A percentile compares a stretch with the other conserved stretches of the same genome.
These are phyloP conservation scores for Cryptomeria japonica DNA, from an alignment of 75 land plant genomes.

Conservation along the genomic window DNA sequence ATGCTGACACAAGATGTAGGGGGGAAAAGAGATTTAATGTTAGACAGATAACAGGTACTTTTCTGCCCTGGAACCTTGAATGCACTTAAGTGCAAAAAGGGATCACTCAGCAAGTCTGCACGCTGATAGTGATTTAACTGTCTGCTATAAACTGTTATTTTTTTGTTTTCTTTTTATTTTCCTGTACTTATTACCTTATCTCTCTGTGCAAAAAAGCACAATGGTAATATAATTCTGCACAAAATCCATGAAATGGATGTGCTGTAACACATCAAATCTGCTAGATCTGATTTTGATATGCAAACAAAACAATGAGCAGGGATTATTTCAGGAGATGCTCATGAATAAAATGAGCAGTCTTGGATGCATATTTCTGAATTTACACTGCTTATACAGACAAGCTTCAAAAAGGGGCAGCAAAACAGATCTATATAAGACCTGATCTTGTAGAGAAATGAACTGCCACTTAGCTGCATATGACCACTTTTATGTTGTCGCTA, in stretches of 20 bases:
- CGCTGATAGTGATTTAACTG: not conserved
- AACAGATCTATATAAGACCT: not conserved
- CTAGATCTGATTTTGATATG: not conserved
- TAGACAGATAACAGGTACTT: too few species aligned
- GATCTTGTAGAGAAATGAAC: not conserved
- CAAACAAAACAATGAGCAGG: not conserved
- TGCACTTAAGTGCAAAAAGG: not conserved
- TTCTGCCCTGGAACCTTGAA: not conserved
- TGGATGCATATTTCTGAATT: not conserved
- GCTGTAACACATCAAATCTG: not conserved
- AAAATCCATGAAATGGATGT: not conserved
- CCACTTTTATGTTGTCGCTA: not conserved
- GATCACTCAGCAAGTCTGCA: not conserved
- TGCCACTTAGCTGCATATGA: not conserved
- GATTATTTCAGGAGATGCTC: not conserved
- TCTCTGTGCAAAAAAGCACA: not conserved
- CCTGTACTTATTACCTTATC: not conserved
- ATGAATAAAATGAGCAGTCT: not conserved
- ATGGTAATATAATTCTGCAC: not conserved
- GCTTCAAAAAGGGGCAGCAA: not conserved
- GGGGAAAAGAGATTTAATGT: not conserved
- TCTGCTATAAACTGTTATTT: not conserved
- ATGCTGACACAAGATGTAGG: not conserved
- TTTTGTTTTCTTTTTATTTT: not conserved
- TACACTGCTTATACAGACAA: not conserved